Conservation (phyloP, 441 rosid genomes). For the Capsella rubella region DNA sequence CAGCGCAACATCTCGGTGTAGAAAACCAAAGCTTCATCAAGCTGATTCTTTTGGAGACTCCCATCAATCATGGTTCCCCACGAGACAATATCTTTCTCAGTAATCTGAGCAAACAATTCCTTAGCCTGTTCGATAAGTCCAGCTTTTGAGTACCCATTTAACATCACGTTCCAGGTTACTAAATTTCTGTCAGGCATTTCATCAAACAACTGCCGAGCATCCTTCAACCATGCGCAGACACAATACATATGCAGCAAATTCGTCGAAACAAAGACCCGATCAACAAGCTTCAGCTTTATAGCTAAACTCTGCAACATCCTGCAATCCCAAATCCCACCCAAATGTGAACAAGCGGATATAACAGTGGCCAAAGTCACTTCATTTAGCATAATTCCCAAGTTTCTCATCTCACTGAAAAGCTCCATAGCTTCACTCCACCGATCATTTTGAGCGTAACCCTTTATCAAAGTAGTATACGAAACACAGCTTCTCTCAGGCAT, state of each 20-base stretch:
- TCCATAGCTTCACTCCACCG: slow-evolving; percentile 57
- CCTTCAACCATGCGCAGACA: slow-evolving; percentile 56
- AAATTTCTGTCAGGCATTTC: slow-evolving; percentile 68
- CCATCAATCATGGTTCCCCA: slow-evolving; percentile 83
- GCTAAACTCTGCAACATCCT: slow-evolving; percentile 68
- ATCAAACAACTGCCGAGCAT: slow-evolving; percentile 66
- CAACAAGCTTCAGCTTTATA: slow-evolving; percentile 54
- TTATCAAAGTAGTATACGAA: slow-evolving; percentile 71
- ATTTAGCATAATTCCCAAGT: slow-evolving; percentile 54
- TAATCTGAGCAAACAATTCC: slow-evolving; percentile 65
- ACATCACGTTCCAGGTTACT: slow-evolving; percentile 87
- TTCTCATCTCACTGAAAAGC: slow-evolving; percentile 68
- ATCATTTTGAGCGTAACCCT: slow-evolving; percentile 65
- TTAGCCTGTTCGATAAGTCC: slow-evolving; percentile 62
- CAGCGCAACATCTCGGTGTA: slow-evolving; percentile 56
- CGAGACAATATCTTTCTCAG: slow-evolving; percentile 68
- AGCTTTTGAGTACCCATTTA: slow-evolving; percentile 81
- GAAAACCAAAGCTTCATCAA: slow-evolving; percentile 64
- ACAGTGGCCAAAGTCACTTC: slow-evolving; percentile 70
- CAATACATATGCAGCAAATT: slow-evolving; percentile 77
- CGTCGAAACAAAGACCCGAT: slow-evolving; percentile 63
- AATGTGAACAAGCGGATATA: slow-evolving; percentile 61
- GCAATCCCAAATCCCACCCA: slow-evolving; percentile 64
- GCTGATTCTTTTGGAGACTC: slow-evolving; percentile 55
- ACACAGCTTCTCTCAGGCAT: slow-evolving; percentile 72